Conservation (phyloP, 129 eudicot species). For the Escallonia herrerae region DNA sequence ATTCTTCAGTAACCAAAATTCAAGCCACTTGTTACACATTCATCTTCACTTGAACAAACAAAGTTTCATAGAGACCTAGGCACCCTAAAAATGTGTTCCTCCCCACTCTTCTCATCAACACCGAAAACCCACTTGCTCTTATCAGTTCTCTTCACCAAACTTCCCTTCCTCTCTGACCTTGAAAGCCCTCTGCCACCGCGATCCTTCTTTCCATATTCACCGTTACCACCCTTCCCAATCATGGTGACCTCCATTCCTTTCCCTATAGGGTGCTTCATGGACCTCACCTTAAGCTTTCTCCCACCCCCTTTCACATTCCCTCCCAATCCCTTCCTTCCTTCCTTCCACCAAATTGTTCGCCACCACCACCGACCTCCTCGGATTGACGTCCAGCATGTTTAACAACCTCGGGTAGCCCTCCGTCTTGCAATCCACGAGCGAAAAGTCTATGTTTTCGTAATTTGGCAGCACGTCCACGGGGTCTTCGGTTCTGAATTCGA, state of each 20-base stretch:
- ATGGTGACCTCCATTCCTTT: constrained; percentile 36
- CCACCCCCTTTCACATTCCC: constrained; percentile 20
- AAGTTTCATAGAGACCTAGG: neutral
- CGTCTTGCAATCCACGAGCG: constrained; percentile 20
- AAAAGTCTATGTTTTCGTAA: constrained; percentile 31
- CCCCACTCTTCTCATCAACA: constrained; percentile 38
- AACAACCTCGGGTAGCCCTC: constrained; percentile 13
- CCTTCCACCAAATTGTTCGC: constrained; percentile 31
- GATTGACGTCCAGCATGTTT: constrained; percentile 19
- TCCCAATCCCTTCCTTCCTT: constrained; percentile 21
- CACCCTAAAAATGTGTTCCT: constrained; percentile 29
- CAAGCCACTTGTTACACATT: too few relatives aligned
- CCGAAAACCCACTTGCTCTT: constrained; percentile 33
- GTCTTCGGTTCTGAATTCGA: constrained; percentile 31
- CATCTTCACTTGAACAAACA: too few relatives aligned
- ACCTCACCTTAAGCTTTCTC: constrained; percentile 18
- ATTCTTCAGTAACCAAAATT: too few relatives aligned
- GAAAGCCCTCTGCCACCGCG: neutral
- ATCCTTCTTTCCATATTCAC: neutral
- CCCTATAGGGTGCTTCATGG: constrained; percentile 31
- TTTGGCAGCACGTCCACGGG: constrained; percentile 20
- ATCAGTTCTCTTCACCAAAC: constrained; percentile 8
- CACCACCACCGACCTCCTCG: constrained; percentile 26
- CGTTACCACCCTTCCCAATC: constrained; percentile 18
- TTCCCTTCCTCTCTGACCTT: constrained; percentile 5